Percentiles rank a stretch among this genome's conserved stretches.
These are phyloP conservation scores for Penicillium desertorum DNA, from an alignment of 495 filamentous ascomycete genomes.

Conservation along the genomic window DNA sequence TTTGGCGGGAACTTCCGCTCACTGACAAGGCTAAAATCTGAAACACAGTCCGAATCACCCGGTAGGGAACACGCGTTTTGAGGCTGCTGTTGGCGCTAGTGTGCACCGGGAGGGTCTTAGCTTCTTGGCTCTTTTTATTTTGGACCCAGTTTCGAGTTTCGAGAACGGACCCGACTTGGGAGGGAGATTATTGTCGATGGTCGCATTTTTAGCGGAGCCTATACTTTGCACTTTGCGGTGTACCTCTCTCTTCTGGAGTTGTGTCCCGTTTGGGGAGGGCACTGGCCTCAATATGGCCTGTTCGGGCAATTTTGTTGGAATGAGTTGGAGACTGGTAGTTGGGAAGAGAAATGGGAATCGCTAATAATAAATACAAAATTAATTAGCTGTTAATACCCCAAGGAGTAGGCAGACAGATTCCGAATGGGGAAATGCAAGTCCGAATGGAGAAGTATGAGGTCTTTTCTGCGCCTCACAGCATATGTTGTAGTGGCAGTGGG, in stretches of 20 bases:
- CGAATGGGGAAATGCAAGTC: neutral
- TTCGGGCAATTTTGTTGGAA: neutral
- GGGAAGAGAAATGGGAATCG: neutral
- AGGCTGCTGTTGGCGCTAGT: conserved; percentile 19
- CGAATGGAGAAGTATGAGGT: neutral
- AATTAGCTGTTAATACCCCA: neutral
- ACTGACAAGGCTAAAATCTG: conserved; percentile 36
- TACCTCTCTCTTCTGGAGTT: conserved; percentile 6
- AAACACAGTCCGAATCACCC: conserved; percentile 31
- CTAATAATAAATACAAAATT: neutral
- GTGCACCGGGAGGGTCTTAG: conserved; percentile 19
- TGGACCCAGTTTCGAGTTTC: conserved; percentile 1
- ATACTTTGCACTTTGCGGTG: conserved; percentile 9
- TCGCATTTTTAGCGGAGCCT: conserved; percentile 8
- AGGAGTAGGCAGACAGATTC: neutral
- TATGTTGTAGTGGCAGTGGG: neutral
- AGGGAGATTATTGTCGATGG: conserved; percentile 12
- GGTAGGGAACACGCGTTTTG: conserved; percentile 30
- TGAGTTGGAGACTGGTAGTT: neutral
- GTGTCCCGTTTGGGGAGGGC: neutral
- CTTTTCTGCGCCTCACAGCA: neutral
- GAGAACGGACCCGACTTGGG: neutral
- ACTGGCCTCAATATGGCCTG: conserved; percentile 10
- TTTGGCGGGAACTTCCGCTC: conserved; percentile 26
- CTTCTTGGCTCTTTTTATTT: neutral